Percentiles rank a stretch among this genome's conserved stretches.
These are phyloP conservation scores for Diaporthe eres DNA, from an alignment of 2,329 filamentous ascomycete genomes.

Conservation along the genomic window DNA sequence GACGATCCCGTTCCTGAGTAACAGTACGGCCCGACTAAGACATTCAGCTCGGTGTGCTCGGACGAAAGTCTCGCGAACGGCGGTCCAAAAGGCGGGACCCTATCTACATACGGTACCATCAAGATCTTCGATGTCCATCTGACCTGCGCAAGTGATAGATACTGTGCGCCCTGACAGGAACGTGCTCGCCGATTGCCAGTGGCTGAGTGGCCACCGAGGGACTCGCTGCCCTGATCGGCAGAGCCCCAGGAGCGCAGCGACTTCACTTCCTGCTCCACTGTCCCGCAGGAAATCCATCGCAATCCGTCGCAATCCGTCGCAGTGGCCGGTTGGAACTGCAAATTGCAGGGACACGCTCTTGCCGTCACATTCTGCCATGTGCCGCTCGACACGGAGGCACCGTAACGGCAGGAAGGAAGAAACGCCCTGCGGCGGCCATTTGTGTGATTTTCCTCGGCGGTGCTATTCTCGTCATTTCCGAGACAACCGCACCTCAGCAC, in stretches of 20 bases:
- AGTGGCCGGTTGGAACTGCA: constrained; percentile 8
- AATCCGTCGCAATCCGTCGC: constrained; percentile 8
- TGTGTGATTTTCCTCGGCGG: constrained; percentile 32
- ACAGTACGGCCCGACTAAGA: background rate
- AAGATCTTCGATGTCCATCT: constrained; percentile 25
- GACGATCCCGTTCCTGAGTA: background rate
- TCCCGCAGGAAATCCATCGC: constrained; percentile 7
- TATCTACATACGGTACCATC: background rate
- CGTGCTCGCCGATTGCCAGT: constrained; percentile 15
- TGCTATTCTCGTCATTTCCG: constrained; percentile 39
- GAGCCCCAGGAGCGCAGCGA: constrained; percentile 22
- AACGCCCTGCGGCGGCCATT: constrained; percentile 29
- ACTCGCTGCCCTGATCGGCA: constrained; percentile 11
- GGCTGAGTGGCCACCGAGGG: background rate
- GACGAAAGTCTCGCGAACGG: background rate
- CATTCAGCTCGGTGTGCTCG: constrained; percentile 11
- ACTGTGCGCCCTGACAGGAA: constrained; percentile 6
- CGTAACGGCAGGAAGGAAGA: constrained; percentile 24
- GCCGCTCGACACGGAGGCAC: constrained; percentile 4
- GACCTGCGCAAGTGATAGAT: background rate
- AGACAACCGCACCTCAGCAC: constrained; percentile 28
- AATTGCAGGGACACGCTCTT: constrained; percentile 15
- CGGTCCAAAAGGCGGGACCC: background rate
- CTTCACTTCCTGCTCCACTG: constrained; percentile 17
- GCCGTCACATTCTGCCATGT: constrained; percentile 3